Percentiles rank a stretch among this genome's conserved stretches.
These are phyloP conservation scores for Cylindrodendrum hubeiense DNA, from an alignment of 2,329 filamentous ascomycete species.

Conservation along the genomic window DNA sequence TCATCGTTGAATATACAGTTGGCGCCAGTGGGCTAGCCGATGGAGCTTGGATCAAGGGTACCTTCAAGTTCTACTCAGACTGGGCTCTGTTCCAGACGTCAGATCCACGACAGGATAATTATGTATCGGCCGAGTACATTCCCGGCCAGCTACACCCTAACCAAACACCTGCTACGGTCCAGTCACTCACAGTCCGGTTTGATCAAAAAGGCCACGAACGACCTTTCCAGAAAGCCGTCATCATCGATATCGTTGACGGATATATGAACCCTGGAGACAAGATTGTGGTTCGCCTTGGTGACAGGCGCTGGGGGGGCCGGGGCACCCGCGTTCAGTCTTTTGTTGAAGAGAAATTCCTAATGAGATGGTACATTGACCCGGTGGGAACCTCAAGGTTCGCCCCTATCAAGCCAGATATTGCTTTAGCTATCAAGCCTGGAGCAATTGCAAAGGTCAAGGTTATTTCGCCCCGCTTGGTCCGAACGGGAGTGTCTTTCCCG, in stretches of 20 bases:
- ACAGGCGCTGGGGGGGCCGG: conserved; percentile 46
- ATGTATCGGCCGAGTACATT: conserved; percentile 49
- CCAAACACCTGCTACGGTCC: conserved; percentile 50
- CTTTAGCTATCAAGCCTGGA: conserved; percentile 41
- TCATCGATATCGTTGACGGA: conserved; percentile 52
- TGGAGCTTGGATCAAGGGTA: conserved; percentile 53
- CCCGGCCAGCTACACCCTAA: conserved; percentile 41
- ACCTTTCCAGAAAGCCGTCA: conserved; percentile 54
- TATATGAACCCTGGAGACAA: conserved; percentile 52
- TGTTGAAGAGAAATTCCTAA: conserved; percentile 49
- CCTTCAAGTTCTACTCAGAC: conserved; percentile 54
- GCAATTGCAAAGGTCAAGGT: conserved; percentile 32
- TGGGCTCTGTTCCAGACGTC: conserved; percentile 52
- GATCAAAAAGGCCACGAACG: conserved; percentile 54
- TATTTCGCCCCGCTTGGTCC: conserved; percentile 37
- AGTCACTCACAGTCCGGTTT: conserved; percentile 48
- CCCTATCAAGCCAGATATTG: conserved; percentile 49
- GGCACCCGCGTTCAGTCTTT: conserved; percentile 52
- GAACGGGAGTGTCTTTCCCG: conserved; percentile 34
- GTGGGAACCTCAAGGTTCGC: conserved; percentile 52
- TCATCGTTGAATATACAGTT: conserved; percentile 44
- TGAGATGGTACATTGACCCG: conserved; percentile 53
- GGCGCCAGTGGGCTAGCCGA: conserved; percentile 39
- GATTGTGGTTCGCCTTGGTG: conserved; percentile 49
- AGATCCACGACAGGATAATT: conserved; percentile 45